Evolutionary conservation across 2,329 filamentous ascomycete species (phyloP).

Genomic region (Grosmannia serpens): DNA sequence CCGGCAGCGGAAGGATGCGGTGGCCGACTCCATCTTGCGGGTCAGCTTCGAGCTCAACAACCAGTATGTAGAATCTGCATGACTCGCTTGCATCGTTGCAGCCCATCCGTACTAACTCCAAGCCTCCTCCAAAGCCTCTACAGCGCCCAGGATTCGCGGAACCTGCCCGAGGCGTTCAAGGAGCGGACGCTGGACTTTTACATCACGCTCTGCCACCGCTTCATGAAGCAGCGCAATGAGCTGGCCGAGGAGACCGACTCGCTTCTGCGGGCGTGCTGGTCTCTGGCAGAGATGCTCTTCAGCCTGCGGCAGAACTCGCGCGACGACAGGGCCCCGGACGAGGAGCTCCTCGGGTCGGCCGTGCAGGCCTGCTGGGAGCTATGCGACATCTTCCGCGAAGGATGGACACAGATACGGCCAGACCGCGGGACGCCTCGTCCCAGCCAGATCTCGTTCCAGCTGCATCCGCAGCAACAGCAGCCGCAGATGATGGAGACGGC

Average conservation of each 20-base stretch:
- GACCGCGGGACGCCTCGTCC: slow-evolving; percentile 78
- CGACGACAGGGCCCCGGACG: slow-evolving; percentile 62
- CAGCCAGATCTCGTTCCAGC: slow-evolving; percentile 62
- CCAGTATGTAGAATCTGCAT: slow-evolving; percentile 40
- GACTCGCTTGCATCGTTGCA: no score
- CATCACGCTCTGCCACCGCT: slow-evolving; percentile 78
- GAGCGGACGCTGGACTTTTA: slow-evolving; percentile 92
- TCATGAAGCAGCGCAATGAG: slow-evolving; percentile 88
- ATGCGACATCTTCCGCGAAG: slow-evolving; percentile 84
- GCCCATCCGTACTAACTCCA: neutral
- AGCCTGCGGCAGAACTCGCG: slow-evolving; percentile 72
- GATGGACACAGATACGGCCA: slow-evolving; percentile 80
- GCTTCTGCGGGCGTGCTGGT: slow-evolving; percentile 77
- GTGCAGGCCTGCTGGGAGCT: slow-evolving; percentile 93
- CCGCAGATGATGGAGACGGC: neutral
- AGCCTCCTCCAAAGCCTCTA: slow-evolving; percentile 46
- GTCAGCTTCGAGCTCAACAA: slow-evolving; percentile 95
- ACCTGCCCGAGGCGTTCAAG: slow-evolving; percentile 72
- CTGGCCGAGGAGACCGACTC: slow-evolving; percentile 73
- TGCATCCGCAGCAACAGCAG: neutral
- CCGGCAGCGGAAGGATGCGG: slow-evolving; percentile 63
- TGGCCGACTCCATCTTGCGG: slow-evolving; percentile 72
- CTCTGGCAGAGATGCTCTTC: slow-evolving; percentile 84
- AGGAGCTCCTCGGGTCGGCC: slow-evolving; percentile 75
- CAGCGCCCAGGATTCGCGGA: slow-evolving; percentile 72